phyloP scores from a whole-genome alignment of 2,329 filamentous ascomycete genomes.

The Dryadomyces quercus-mongolicae region DNA sequence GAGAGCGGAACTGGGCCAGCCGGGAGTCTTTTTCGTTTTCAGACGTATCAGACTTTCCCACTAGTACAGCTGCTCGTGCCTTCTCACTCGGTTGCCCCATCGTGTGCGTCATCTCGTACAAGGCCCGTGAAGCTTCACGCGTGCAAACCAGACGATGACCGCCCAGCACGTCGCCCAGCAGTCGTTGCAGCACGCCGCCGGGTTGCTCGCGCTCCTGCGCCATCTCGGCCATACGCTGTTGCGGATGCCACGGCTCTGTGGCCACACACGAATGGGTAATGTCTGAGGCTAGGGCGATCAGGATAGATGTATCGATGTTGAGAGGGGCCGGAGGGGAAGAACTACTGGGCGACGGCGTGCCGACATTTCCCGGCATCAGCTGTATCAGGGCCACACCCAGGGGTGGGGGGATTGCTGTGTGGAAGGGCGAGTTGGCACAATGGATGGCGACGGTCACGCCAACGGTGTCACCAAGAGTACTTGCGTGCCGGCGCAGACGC shows the following conservation, averaged over 20 bases:
- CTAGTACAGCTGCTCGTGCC: constrained; percentile 43
- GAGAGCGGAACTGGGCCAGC: constrained; percentile 10
- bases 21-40: constrained; percentile 8
- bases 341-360: no score
- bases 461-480: constrained; percentile 9
- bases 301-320: constrained; percentile 56
- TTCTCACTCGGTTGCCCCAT: constrained; percentile 53
- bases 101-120: constrained; percentile 52
- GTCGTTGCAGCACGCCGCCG: constrained; percentile 34
- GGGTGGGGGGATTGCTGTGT: constrained; percentile 9
- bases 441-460: constrained; percentile 15
- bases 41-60: background rate
- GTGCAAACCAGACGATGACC: constrained; percentile 52
- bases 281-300: constrained; percentile 63
- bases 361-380: constrained; percentile 12
- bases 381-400: constrained; percentile 12
- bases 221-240: constrained; percentile 51
- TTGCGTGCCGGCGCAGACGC: constrained; percentile 9
- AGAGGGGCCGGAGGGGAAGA: constrained; percentile 19
- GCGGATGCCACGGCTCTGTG: constrained; percentile 32
- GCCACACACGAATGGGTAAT: constrained; percentile 44
- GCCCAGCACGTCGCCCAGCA: constrained; percentile 50
- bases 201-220: constrained; percentile 50
- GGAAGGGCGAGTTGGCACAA: constrained; percentile 16
- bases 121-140: constrained; percentile 48